phyloP scores from a whole-genome alignment of 2,329 filamentous ascomycete genomes.

The Diaporthe vexans region DNA sequence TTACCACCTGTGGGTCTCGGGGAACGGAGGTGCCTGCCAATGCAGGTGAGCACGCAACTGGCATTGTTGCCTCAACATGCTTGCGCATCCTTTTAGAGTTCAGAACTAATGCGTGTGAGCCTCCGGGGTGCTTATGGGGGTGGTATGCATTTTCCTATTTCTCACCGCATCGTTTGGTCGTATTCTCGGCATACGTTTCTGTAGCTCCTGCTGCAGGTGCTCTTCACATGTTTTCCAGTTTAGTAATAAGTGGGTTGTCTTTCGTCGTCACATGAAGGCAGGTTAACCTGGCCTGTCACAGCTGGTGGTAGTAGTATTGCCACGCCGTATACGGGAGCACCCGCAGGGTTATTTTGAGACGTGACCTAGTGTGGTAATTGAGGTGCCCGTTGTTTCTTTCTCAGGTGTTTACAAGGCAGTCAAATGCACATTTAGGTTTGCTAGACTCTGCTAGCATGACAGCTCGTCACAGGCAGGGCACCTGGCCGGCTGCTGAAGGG shows the following conservation, averaged over 20 bases:
- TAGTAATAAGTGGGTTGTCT: not conserved
- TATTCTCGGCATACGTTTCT: not conserved
- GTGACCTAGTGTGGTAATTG: not conserved
- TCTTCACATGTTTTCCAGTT: not conserved
- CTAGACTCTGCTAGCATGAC: conserved; percentile 2
- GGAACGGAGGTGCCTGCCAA: not conserved
- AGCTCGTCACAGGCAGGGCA: not conserved
- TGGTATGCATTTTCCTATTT: not conserved
- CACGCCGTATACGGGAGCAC: conserved; percentile 21
- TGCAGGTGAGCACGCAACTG: not conserved
- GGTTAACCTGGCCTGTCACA: conserved; percentile 20
- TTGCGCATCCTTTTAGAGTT: conserved; percentile 1
- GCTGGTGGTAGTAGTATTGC: not conserved
- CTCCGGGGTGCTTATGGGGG: not conserved
- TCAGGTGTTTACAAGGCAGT: not conserved
- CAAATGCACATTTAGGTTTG: conserved; percentile 6
- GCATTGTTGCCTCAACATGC: not conserved
- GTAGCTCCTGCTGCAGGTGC: not conserved
- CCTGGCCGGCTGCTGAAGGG: too few relatives aligned
- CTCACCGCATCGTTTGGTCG: conserved; percentile 11
- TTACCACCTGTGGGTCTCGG: not conserved
- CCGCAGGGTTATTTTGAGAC: not conserved
- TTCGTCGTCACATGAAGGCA: not conserved
- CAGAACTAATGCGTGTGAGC: not conserved
- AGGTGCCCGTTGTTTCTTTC: not conserved